Base-by-base conservation (phyloP, 495 filamentous ascomycete genomes). In the Podospora conica region DNA sequence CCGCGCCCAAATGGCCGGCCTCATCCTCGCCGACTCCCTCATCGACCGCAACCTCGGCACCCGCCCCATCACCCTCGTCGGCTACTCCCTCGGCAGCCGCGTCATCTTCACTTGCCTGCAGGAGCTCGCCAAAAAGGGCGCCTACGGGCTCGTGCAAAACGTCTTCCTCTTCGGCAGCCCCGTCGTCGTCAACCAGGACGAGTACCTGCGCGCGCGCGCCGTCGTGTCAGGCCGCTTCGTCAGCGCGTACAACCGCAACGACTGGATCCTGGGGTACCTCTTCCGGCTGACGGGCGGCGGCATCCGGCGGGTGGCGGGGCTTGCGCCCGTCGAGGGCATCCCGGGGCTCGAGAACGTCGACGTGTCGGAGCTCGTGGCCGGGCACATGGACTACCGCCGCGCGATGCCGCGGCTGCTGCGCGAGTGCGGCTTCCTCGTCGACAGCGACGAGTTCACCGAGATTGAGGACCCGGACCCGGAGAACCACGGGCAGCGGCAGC, bases 401-500 rank as follows among this genome's bases (percentile, higher is more conserved):
- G 91, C 91, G 18, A 97, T 99, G 87, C 95, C 95, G 12, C 86
- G 85, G 53, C 82, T 99, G 9, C 81, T 99, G 18, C 86, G 90
- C 53, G 87, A 91, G 69, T 82, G 79, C 59, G 94, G 93, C 28
- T 99, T 93, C 92, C 77, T 90, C 58, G 90, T 98, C 2, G 85
- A 95, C 68, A 91, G 88, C 65, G 93, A 97, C 63, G 96, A 98
- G 73, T 99, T 99, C 73, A 87, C 88, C 1, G 95, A 99, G 75
- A 98, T 99, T 60, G 94, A 98, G 70, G 96, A 98, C 68, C 92
- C 96, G 2, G 95, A 99, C 71, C 95, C 95, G 3, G 96, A 98
- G 5, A 92, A 95, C 66, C 93, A 98, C 73, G 81, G 85, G 59
- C 86, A 93, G 74, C 83, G 93, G 27, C 95, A 99, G 77, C 83